phyloP scores from a whole-genome alignment of 1,139 yeast genomes.

The Williopsis jadinii region DNA sequence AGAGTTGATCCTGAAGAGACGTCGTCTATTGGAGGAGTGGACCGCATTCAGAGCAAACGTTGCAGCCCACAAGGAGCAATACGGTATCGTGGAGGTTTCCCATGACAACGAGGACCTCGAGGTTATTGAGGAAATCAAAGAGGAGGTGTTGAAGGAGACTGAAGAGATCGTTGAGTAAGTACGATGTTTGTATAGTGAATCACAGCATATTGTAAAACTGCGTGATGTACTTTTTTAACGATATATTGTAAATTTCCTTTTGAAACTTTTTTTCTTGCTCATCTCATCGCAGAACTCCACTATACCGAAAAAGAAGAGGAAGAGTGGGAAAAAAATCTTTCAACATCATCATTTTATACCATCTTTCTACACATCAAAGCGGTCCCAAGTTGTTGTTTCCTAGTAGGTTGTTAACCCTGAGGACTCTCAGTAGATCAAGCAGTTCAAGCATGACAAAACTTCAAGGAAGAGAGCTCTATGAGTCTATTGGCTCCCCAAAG shows the following conservation, averaged over 20 bases:
- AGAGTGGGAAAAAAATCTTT: no score
- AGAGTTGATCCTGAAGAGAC: constrained; percentile 82
- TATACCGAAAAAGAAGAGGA: no score
- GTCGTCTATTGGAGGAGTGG: constrained; percentile 84
- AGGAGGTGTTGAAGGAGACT: constrained; percentile 49
- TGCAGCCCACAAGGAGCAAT: constrained; percentile 40
- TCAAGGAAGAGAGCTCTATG: constrained; percentile 64
- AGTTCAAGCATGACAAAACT: constrained; percentile 27
- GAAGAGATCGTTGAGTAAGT: constrained; percentile 62
- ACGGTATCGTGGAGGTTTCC: constrained; percentile 28
- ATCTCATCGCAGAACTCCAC: not conserved
- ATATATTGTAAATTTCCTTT: no score
- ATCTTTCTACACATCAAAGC: no score
- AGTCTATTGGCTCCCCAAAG: constrained; percentile 65
- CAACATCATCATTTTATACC: no score
- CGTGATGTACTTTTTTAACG: no score
- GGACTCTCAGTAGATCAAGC: not conserved
- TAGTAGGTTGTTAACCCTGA: no score
- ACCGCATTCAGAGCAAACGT: constrained; percentile 61
- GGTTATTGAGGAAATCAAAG: constrained; percentile 63
- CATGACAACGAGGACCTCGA: constrained; percentile 33
- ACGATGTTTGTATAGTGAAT: no score
- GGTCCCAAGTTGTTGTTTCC: no score
- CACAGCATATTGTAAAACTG: no score
- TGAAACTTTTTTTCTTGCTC: not conserved